Percentiles rank a stretch among this genome's conserved stretches.
These are phyloP conservation scores for Rusavskia elegans DNA, from an alignment of 495 filamentous ascomycete genomes.

Conservation along the genomic window DNA sequence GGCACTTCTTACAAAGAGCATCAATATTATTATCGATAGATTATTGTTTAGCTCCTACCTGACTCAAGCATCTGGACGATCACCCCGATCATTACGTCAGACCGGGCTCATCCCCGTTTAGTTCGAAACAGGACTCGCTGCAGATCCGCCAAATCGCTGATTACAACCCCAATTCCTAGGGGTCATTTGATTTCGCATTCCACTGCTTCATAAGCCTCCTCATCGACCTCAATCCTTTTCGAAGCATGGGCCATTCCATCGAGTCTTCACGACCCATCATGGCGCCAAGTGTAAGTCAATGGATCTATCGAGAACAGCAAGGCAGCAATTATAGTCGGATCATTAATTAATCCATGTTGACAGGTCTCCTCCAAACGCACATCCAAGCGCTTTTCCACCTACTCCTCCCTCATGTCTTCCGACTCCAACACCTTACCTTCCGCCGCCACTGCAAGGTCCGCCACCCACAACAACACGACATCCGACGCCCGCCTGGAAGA, in stretches of 20 bases:
- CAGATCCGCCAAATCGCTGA: too few species aligned
- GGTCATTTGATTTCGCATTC: background rate
- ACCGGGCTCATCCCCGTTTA: too few species aligned
- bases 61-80: too few species aligned
- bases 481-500: slow-evolving; percentile 46
- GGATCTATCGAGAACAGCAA: background rate
- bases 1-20: too few species aligned
- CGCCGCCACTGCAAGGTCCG: slow-evolving; percentile 37
- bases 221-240: background rate
- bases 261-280: slow-evolving; percentile 67
- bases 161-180: too few species aligned
- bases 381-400: slow-evolving; percentile 68
- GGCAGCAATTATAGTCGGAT: too few species aligned
- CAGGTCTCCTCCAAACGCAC: slow-evolving; percentile 39
- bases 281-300: slow-evolving; percentile 48
- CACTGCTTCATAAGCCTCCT: background rate
- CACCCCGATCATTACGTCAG: too few species aligned
- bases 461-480: slow-evolving; percentile 40
- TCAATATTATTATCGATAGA: too few species aligned
- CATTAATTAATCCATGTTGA: too few species aligned
- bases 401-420: slow-evolving; percentile 58
- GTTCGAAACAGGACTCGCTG: too few species aligned
- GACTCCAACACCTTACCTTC: slow-evolving; percentile 49
- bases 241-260: slow-evolving; percentile 45
- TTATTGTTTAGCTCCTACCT: too few species aligned